Evolutionary conservation across 73 alveolate species (phyloP).

Genomic region (Stentor coeruleus): DNA sequence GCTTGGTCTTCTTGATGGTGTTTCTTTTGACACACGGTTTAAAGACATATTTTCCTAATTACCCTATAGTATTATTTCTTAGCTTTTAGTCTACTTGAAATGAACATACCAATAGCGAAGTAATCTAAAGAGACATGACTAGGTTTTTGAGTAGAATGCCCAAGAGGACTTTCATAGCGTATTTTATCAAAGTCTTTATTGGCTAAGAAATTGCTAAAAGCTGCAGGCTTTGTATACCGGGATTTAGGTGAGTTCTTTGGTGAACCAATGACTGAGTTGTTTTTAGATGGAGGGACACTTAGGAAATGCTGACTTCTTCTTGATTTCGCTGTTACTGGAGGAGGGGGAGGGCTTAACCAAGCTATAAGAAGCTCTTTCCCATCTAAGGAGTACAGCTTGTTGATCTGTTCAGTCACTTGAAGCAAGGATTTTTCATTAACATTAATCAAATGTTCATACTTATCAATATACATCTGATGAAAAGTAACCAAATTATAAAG

Average conservation of each 20-base stretch:
- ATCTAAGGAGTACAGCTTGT: background rate
- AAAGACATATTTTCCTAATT: background rate
- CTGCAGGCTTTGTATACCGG: background rate
- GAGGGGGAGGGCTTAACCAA: constrained; percentile 14
- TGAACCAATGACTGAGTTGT: background rate
- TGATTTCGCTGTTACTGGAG: background rate
- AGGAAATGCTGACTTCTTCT: constrained; percentile 1
- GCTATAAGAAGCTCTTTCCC: background rate
- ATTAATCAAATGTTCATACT: background rate
- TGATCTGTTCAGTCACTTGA: constrained; percentile 8
- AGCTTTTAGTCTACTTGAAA: background rate
- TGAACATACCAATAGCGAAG: constrained; percentile 18
- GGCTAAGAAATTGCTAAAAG: background rate
- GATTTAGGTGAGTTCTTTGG: background rate
- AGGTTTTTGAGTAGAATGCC: background rate
- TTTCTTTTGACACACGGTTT: no score
- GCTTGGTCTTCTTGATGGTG: no score
- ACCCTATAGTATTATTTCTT: background rate
- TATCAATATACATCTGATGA: background rate
- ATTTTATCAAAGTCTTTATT: background rate
- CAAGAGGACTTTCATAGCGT: constrained; percentile 9
- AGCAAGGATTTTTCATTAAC: background rate
- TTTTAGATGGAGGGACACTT: constrained; percentile 6
- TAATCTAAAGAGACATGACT: background rate
- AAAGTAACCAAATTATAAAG: background rate